Evolutionary conservation across 2,329 filamentous ascomycete species (phyloP).

Genomic region (Microdochium trichocladiopsis): DNA sequence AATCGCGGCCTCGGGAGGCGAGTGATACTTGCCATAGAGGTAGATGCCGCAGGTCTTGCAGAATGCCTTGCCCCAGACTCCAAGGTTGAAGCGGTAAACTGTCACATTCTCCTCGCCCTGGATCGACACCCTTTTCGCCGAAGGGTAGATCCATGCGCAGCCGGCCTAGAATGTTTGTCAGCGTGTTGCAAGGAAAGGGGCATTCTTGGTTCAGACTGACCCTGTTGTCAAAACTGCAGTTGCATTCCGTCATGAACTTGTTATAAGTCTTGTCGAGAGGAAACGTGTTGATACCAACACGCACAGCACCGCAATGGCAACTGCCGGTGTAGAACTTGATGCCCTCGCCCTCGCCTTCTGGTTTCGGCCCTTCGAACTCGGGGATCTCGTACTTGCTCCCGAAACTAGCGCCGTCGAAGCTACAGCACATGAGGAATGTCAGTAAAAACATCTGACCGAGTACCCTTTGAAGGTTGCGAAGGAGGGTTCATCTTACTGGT

Average conservation of each 20-base stretch:
- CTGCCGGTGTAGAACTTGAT: conserved; percentile 37
- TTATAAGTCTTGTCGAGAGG: conserved; percentile 30
- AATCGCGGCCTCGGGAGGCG: conserved; percentile 26
- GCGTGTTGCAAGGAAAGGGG: background rate
- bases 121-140: conserved; percentile 25
- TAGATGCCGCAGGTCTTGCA: conserved; percentile 40
- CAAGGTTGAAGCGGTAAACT: conserved; percentile 26
- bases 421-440: conserved; percentile 6
- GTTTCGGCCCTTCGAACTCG: conserved; percentile 31
- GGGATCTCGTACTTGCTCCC: conserved; percentile 25
- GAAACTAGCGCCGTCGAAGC: conserved; percentile 28
- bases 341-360: conserved; percentile 25
- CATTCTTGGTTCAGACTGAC: conserved; percentile 15
- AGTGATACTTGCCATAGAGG: conserved; percentile 23
- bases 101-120: conserved; percentile 30
- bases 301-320: conserved; percentile 46
- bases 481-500: conserved; percentile 19
- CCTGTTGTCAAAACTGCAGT: conserved; percentile 42
- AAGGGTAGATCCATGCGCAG: background rate
- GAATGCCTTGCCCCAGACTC: conserved; percentile 32
- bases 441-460: background rate
- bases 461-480: background rate
- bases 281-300: conserved; percentile 31
- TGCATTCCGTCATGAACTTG: conserved; percentile 29
- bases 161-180: background rate